Base-by-base conservation (phyloP, 345 rosid species). In the Euphorbia lathyris region DNA sequence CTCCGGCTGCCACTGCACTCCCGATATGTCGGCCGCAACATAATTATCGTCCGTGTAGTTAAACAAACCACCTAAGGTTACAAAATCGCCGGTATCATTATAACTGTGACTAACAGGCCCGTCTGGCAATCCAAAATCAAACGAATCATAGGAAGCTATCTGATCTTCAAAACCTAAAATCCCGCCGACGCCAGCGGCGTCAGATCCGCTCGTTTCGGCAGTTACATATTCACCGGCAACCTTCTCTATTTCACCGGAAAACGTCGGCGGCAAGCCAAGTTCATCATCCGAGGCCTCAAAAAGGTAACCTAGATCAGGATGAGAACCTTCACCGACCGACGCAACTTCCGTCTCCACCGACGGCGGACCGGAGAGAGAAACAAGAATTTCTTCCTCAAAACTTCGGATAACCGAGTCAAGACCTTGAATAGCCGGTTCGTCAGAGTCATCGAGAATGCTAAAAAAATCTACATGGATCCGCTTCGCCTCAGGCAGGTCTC, bases 221-320 rank as follows among this genome's bases (percentile, higher is more conserved):
- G 12, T n/a, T 67, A 72, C 60, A 58, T 75, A 86, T 13, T 65
- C 64, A 19, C 73, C 66, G 43, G n/a, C 3, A 9, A 20, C 63
- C 16, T 76, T 71, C 14, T 53, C 61, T 64, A 78, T 83, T 7
- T 76, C 81, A 10, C 26, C 76, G 22, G 68, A 7, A 0, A 83
- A 74, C 23, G 77, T 74, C 27, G 97, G 90, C 38, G 93, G 96
- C 55, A 93, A 76, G 14, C 97, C 96, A 1, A 93, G 86, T 81
- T 93, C 96, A 13, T 93, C 92, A 50, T 87, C 97, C 9, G 98
- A 89, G 30, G 97, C 96, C 52, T 89, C 93, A 5, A 86, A 72
- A 17, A 90, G 90, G 58, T 84, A 90, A 0, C 96, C 96, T 0
- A 93, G 86, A 55, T 85, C 96, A 42, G 82, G 80, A 80, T 56